These are phyloP conservation scores for Umbelopsis isabellina DNA, from an alignment of 192 early-diverging fungal genomes.

Conservation along the genomic window DNA sequence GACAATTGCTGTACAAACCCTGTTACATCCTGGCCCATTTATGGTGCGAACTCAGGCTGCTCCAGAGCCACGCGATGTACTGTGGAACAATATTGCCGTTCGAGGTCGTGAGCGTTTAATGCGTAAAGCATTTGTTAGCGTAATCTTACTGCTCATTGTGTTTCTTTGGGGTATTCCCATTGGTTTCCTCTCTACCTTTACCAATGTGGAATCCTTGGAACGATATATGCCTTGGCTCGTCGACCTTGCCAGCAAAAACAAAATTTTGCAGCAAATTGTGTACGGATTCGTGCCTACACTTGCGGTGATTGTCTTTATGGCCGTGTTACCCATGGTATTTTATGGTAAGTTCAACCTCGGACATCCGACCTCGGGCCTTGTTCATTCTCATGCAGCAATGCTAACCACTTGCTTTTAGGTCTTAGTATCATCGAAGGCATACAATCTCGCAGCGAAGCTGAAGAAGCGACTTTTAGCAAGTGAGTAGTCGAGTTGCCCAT, in stretches of 20 bases:
- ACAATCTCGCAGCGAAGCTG: conserved; percentile 45
- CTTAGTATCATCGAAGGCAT: conserved; percentile 51
- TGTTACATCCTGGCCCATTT: conserved; percentile 68
- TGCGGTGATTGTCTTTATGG: conserved; percentile 71
- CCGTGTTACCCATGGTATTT: conserved; percentile 71
- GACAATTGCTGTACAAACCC: conserved; percentile 67
- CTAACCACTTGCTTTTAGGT: conserved; percentile 9
- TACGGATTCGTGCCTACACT: conserved; percentile 74
- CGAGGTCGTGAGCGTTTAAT: conserved; percentile 55
- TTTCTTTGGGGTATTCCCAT: conserved; percentile 80
- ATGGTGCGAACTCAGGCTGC: conserved; percentile 63
- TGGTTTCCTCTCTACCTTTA: conserved; percentile 66
- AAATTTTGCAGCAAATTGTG: conserved; percentile 60
- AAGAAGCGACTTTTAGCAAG: conserved; percentile 45
- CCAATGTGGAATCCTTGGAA: conserved; percentile 61
- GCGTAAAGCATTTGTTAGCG: conserved; percentile 55
- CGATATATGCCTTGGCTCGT: conserved; percentile 64
- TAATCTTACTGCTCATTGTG: conserved; percentile 64
- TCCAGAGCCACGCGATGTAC: conserved; percentile 77
- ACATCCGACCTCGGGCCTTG: too few relatives aligned
- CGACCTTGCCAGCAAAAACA: conserved; percentile 50
- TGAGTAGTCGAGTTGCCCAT: conserved; percentile 10
- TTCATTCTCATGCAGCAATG: too few relatives aligned
- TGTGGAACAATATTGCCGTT: conserved; percentile 75
- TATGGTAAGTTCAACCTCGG: conserved; percentile 41